Evolutionary conservation across 140 eudicot species (phyloP).

Genomic region (Anethum foeniculum): DNA sequence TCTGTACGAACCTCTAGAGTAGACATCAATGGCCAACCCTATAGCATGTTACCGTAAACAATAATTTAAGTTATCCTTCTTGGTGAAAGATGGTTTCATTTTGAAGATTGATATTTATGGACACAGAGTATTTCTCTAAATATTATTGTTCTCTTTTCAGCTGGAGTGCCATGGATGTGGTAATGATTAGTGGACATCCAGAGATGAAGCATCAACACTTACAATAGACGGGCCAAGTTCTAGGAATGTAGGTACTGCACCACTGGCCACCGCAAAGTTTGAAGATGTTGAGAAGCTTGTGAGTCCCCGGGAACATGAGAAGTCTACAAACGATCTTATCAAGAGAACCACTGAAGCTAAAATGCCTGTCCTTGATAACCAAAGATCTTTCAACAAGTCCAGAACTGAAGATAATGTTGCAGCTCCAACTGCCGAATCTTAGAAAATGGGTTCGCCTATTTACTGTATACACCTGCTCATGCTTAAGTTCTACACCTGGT

Average conservation of each 20-base stretch:
- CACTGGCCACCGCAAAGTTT: conserved; percentile 81
- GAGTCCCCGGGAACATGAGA: conserved; percentile 57
- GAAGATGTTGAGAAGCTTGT: conserved; percentile 71
- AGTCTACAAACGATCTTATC: conserved; percentile 24
- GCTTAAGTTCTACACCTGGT: not conserved
- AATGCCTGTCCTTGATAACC: conserved; percentile 48
- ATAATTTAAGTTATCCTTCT: not conserved
- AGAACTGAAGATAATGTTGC: conserved; percentile 33
- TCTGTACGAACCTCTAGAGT: not conserved
- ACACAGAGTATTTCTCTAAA: not conserved
- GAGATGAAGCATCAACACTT: conserved; percentile 68
- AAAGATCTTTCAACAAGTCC: conserved; percentile 55
- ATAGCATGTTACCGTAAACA: not conserved
- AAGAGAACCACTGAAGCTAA: conserved; percentile 47
- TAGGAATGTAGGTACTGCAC: conserved; percentile 58
- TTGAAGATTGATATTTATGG: not conserved
- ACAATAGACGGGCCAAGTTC: conserved; percentile 67
- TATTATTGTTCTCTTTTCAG: conserved; percentile 28
- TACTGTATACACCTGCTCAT: not conserved
- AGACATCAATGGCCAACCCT: not conserved
- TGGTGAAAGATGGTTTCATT: not conserved
- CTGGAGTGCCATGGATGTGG: conserved; percentile 79
- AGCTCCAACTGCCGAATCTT: not conserved
- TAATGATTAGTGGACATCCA: conserved; percentile 73
- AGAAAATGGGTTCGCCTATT: not conserved